Evolutionary conservation across 306 rosid species (phyloP).

Genomic region (Fragaria ananassa): DNA sequence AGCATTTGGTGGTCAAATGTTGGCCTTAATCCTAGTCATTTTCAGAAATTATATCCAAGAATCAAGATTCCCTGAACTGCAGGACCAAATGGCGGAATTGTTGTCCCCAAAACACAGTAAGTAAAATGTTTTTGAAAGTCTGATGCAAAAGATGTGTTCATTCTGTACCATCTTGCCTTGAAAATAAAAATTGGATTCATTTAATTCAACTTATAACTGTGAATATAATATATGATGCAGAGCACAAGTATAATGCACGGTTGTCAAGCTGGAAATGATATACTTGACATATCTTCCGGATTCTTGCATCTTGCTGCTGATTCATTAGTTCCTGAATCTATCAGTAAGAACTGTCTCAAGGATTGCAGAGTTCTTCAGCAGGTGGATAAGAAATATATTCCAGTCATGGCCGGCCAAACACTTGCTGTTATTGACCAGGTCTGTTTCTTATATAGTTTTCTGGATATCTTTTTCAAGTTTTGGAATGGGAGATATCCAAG

Average conservation of each 20-base stretch:
- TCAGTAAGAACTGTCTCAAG: slow-evolving; percentile 61
- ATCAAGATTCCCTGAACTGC: slow-evolving; percentile 48
- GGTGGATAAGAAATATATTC: slow-evolving; percentile 94
- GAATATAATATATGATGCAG: slow-evolving; percentile 41
- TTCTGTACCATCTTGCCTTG: slow-evolving; percentile 14
- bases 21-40: slow-evolving; percentile 18
- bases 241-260: slow-evolving; percentile 32
- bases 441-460: slow-evolving; percentile 12
- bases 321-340: slow-evolving; percentile 67
- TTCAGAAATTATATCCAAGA: slow-evolving; percentile 45
- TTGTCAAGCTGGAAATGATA: slow-evolving; percentile 37
- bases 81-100: slow-evolving; percentile 70
- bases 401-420: slow-evolving; percentile 65
- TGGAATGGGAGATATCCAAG: background rate
- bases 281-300: slow-evolving; percentile 85
- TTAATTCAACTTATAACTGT: slow-evolving; percentile 19
- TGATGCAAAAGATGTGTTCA: slow-evolving; percentile 15
- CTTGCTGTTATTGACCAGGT: slow-evolving; percentile 96
- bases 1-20: slow-evolving; percentile 16
- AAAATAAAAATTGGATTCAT: slow-evolving; percentile 18
- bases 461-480: background rate
- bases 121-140: slow-evolving; percentile 7
- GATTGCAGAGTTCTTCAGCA: slow-evolving; percentile 78
- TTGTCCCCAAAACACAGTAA: slow-evolving; percentile 54
- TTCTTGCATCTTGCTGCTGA: slow-evolving; percentile 80